phyloP scores from a whole-genome alignment of 495 filamentous ascomycete species.

The Extremus antarcticus region DNA sequence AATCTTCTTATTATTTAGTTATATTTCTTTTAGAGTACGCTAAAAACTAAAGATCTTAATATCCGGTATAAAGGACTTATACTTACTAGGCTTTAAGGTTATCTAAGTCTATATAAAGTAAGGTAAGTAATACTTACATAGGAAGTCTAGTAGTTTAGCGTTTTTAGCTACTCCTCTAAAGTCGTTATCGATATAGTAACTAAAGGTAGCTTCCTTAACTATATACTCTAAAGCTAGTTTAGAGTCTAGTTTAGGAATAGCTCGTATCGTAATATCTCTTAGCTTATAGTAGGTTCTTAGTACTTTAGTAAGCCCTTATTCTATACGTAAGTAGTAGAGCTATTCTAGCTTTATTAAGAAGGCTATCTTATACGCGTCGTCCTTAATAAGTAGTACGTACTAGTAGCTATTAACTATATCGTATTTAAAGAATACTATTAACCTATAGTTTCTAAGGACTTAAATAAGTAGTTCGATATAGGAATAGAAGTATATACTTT shows the following conservation, averaged over 20 bases:
- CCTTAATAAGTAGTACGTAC: not conserved
- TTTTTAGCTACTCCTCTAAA: not conserved
- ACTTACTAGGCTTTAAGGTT: not conserved
- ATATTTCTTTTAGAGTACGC: not conserved
- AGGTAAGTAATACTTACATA: not conserved
- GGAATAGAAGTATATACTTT: not conserved
- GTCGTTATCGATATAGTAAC: not conserved
- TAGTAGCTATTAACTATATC: not conserved
- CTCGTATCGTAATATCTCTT: not conserved
- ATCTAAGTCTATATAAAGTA: not conserved
- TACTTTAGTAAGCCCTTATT: not conserved
- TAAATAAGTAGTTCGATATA: not conserved
- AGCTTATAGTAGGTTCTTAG: not conserved
- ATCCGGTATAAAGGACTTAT: not conserved
- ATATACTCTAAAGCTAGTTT: not conserved
- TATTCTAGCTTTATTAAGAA: not conserved
- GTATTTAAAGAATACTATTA: not conserved
- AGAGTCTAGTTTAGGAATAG: not conserved
- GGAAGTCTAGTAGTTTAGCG: not conserved
- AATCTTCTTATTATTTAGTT: not conserved
- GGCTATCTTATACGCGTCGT: not conserved
- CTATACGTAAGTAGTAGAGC: not conserved
- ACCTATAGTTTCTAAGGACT: not conserved
- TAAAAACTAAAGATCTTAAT: not conserved
- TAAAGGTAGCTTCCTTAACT: not conserved